Evolutionary conservation across 2,329 filamentous ascomycete genomes (phyloP), one percentile per base, ranked within the genome.

Genomic region (Colletotrichum ledebouriae): DNA sequence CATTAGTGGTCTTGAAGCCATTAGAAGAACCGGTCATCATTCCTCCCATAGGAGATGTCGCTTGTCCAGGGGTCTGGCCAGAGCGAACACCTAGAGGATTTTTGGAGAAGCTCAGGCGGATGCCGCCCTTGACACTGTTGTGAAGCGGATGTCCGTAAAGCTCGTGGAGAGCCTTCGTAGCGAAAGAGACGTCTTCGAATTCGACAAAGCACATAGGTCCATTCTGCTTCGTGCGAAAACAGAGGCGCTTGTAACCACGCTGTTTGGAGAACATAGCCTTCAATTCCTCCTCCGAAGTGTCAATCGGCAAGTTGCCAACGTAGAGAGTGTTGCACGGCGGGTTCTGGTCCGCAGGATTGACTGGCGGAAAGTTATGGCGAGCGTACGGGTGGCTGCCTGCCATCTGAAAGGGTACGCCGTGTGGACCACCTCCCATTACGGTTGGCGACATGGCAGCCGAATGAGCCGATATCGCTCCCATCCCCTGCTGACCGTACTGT

Each of bases 121-220:
- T 98, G 39, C 96, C 96, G 6, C 95, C 95, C 78, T 97, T 98
- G 76, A 94, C 88, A 75, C 94, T 97, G 80, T 97, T 98, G 77
- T 94, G 94, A 37, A 98, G 86, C 56, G 88, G 89, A 57, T 92
- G 89, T 0, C 96, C 96, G 75, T 98, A 98, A 1, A 98, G 85
- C 64, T 98, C 94, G 71, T 94, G 89, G 3, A 98, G 85, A 1
- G 94, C 92, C 79, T 96, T 97, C 47, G 95, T 98, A 0, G 96
- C 95, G 75, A 94, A 95, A 1, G 93, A 92, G 11, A 97, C 87
- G 74, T 98, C 94, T 75, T 98, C 95, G 73, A 98, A 99, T 79
- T 99, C 96, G 42, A 99, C 96, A 78, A 98, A 98, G 77, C 96
- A 98, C 94, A 98, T 98, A 2, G 95, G 95, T 0, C 95, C 95